A percentile compares a stretch with the other conserved stretches of the same genome.
phyloP scores from a whole-genome alignment of 805 yeast species.

The Kuraishia floccosa region DNA sequence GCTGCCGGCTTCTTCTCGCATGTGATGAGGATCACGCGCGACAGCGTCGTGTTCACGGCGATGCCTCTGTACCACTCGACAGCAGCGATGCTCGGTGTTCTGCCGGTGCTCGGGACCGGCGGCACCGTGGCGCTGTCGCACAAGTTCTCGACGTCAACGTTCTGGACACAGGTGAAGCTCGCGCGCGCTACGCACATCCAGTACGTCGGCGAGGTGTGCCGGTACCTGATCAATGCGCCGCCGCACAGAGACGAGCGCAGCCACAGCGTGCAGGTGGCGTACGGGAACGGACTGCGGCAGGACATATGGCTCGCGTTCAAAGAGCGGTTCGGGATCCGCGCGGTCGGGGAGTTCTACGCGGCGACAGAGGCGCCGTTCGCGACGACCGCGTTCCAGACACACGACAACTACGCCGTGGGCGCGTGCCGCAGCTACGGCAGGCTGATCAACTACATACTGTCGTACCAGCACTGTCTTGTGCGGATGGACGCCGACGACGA shows the following conservation, averaged over 20 bases:
- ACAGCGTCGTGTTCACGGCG: conserved; percentile 65
- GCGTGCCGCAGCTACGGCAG: conserved; percentile 76
- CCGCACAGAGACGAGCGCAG: conserved; percentile 51
- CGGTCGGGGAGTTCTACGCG: conserved; percentile 86
- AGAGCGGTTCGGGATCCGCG: conserved; percentile 59
- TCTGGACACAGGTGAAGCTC: conserved; percentile 81
- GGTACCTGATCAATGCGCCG: conserved; percentile 65
- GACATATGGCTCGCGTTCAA: conserved; percentile 85
- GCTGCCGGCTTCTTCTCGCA: conserved; percentile 64
- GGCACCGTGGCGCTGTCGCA: conserved; percentile 70
- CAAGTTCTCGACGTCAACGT: conserved; percentile 72
- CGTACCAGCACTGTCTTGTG: conserved; percentile 47
- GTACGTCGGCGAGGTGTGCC: conserved; percentile 91
- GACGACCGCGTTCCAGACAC: conserved; percentile 67
- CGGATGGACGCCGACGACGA: conserved; percentile 78
- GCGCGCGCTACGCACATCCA: conserved; percentile 72
- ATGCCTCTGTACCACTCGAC: conserved; percentile 97
- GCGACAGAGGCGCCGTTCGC: conserved; percentile 91
- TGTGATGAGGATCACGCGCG: conserved; percentile 44
- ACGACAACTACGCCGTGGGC: conserved; percentile 75
- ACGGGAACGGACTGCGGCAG: conserved; percentile 83
- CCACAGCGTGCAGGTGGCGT: conserved; percentile 59
- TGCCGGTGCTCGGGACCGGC: conserved; percentile 50
- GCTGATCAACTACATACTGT: conserved; percentile 37
- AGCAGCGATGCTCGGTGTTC: conserved; percentile 76